These are phyloP conservation scores for Fusarium illudens DNA, from an alignment of 2,329 filamentous ascomycete genomes.

Conservation along the genomic window DNA sequence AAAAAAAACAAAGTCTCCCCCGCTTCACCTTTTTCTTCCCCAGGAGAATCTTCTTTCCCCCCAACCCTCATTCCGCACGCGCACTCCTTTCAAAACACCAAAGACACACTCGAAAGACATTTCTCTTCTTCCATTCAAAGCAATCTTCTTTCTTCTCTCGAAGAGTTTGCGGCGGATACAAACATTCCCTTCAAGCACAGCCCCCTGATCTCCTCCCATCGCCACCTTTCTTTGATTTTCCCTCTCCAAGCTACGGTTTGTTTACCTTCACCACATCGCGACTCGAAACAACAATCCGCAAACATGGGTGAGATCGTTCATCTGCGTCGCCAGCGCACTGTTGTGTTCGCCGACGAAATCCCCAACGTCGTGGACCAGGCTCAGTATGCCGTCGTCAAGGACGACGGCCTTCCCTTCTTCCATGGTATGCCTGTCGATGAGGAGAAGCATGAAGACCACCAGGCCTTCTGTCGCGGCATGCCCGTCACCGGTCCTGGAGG, in stretches of 20 bases:
- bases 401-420: background rate
- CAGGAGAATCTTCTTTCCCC: background rate
- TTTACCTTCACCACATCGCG: background rate
- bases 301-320: background rate
- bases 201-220: too few species aligned
- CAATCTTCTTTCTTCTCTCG: background rate
- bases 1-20: background rate
- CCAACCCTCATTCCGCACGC: background rate
- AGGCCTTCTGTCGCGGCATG: background rate
- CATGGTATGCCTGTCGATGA: too few species aligned
- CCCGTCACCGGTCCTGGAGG: background rate
- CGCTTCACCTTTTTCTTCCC: background rate
- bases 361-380: too few species aligned
- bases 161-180: background rate
- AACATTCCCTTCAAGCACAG: background rate
- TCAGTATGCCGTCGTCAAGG: too few species aligned
- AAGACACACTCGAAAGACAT: background rate
- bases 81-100: background rate
- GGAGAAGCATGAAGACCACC: too few species aligned
- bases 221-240: background rate
- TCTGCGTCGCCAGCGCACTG: background rate
- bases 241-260: background rate
- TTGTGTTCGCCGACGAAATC: too few species aligned
- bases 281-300: background rate
- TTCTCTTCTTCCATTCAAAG: background rate